These are phyloP conservation scores for Gentiana dahurica DNA, from an alignment of 257 asterid genomes.

Conservation along the genomic window DNA sequence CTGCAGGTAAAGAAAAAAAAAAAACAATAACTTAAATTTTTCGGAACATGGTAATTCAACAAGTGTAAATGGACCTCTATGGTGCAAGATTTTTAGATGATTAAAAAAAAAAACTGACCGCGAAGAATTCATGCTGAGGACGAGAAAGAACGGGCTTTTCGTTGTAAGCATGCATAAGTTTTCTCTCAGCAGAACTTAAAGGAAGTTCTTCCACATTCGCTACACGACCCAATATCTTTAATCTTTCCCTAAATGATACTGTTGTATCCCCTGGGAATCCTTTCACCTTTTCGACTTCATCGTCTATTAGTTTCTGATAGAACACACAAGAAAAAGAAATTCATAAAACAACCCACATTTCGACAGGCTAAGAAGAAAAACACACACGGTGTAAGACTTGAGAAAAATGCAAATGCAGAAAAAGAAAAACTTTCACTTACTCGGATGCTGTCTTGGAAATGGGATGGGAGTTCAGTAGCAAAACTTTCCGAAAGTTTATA, in stretches of 20 bases:
- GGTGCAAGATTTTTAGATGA: no score
- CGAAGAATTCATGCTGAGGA: conserved; percentile 85
- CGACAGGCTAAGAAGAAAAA: background rate
- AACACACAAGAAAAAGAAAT: background rate
- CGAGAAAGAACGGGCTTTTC: conserved; percentile 99
- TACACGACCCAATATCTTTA: conserved; percentile 87
- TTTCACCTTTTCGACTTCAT: conserved; percentile 74
- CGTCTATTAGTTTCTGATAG: conserved; percentile 60
- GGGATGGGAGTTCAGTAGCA: conserved; percentile 35
- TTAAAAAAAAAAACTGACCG: conserved; percentile 20
- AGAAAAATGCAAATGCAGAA: background rate
- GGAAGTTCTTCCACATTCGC: conserved; percentile 87
- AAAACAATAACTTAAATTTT: no score
- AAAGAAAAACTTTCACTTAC: conserved; percentile 18
- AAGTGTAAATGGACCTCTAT: no score
- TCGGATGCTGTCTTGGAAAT: conserved; percentile 40
- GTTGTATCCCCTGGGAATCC: conserved; percentile 64
- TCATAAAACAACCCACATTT: background rate
- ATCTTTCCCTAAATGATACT: conserved; percentile 72
- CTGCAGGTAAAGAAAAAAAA: conserved; percentile 23
- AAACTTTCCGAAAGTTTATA: conserved; percentile 36
- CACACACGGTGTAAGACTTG: background rate
- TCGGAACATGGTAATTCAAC: no score
- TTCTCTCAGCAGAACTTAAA: conserved; percentile 80
- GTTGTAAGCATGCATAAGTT: conserved; percentile 87